Evolutionary conservation across 805 yeast species (phyloP), one percentile per base, ranked within the genome.

Genomic region (Saccharomycopsis guyanensis): DNA sequence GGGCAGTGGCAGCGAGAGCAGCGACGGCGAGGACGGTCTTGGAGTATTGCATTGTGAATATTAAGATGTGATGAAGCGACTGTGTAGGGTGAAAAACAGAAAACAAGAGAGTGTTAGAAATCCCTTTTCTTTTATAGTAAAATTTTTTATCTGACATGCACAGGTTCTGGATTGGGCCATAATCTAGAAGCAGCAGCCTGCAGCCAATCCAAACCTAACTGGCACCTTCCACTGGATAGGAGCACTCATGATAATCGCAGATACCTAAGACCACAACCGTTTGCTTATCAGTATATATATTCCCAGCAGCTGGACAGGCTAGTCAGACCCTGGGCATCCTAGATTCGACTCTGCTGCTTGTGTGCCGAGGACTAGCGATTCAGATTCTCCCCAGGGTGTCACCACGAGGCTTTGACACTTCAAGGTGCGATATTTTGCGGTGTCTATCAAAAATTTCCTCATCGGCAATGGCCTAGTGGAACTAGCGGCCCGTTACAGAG

Each of bases 21-120:
- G 53, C 43, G 23, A 36, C 46, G 34, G 51, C 41, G 48, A 53
- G 8, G 5, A 51, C 16, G 45, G 40, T 42, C 31, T 53, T 45
- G 19, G 50, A 29, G 50, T 49, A 51, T 47, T 52, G 52, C 55
- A 52, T 52, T 52, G 25, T 52, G 23, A 40, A 32, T 40, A 27
- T 40, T 27, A 27, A 16, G 27, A 10, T 5, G 5, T 12, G 16
- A 23, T 12, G 16, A 38, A 38, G 24, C 23, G 7, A 40, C 23
- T 24, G 22, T 20, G 32, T 22, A 40, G n/a, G 32, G 39, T 18
- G 6, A 7, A 7, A 8, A n/a, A 7, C n/a, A 8, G 20, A 29
- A 38, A 23, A 23, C 13, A 37, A 15, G n/a, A 19, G 8, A 22
- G 42, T 15, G 40, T 5, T 13, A 32, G 33, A 38, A 24, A n/a